Base-by-base conservation (phyloP, 2,329 filamentous ascomycete genomes). In the Claviceps fusiformis region DNA sequence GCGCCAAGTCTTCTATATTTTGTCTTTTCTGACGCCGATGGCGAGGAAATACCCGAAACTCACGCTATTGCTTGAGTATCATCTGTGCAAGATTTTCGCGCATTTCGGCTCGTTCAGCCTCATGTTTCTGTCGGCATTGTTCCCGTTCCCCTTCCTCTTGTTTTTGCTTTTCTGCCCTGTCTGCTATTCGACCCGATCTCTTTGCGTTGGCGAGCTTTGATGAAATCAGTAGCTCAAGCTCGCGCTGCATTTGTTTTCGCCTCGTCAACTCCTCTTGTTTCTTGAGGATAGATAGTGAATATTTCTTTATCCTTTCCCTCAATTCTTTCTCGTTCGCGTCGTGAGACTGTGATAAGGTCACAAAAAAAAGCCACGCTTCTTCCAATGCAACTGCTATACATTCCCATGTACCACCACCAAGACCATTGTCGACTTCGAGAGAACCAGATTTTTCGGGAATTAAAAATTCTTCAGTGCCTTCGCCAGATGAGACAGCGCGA, bases 151-250 rank as follows among this genome's bases (percentile, higher is more conserved):
- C 80, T 57, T 89, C 83, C 50, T 92, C 83, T 58, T 86, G 76
- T 61, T 82, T 85, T 64, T 90, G 87, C 59, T 82, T 85, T 65
- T 96, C 90, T 39, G 83, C 74, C 65, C 89, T 95, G 60, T 80
- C 80, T 19, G 92, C 91, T 61, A 98, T 82, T 59, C 93, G 83
- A 63, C 89, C 95, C 0, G 93, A 98, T 59, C 93, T 79, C 72
- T 98, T 98, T 4, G 93, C 92, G 55, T 86, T 88, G n/a, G 89
- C 89, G 71, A 97, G 79, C 67, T 93, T 92, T 62, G 92, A 85
- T 60, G 95, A 70, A 61, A 83, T 89, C 53, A 89, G 75, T 27
- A 95, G 70, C 63, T 97, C 92, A 59, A 85, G 88, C 66, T 95
- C 82, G 62, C 86, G 76, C 58, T 83, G 79, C 3, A 74, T 63